Base-by-base conservation (phyloP, 805 yeast species). In the Ogataea henricii region DNA sequence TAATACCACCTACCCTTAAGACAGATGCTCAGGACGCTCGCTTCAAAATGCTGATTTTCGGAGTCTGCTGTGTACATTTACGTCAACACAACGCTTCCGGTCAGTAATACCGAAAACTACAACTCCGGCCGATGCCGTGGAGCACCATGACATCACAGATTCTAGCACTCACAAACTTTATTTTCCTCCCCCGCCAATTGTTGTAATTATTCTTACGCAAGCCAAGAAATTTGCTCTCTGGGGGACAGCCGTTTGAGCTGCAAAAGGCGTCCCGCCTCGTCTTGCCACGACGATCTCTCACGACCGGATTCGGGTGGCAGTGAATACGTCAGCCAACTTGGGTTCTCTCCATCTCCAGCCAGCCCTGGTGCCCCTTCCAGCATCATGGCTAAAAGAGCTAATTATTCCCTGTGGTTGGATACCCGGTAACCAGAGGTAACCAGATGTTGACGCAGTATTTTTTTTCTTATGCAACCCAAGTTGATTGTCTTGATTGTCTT, bases 211-310 rank as follows among this genome's bases (percentile, higher is more conserved):
- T 36, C 32, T 9, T 9, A 37, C 30, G 40, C 40, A 37, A 37
- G 40, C 40, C 40, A 37, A 37, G 40, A 37, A 37, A 37, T 18
- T 37, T 25, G 40, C 40, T 37, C 40, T 32, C 35, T 13, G 35
- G 35, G 35, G 30, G 39, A 21, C 17, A 14, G 32, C 40, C 40
- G 40, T 37, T 37, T 37, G 23, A 37, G 23, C 40, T 37, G 40
- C 32, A n/a, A 7, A 5, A 21, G 14, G 30, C 30, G 14, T 27
- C 14, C 30, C 21, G 21, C 35, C 18, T 18, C 35, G 35, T 32
- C 35, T 32, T 14, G 20, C 20, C 27, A 23, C 14, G 22, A 21
- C 13, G 14, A 18, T 21, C 27, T 14, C 12, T 12, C 14, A 4
- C n/a, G 27, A 22, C 39, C 39, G 27, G 27, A 36, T 36, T 36